Percentiles rank a stretch among this genome's conserved stretches.
Conservation (phyloP, 352 stramenopile genomes). For the Phytophthora agathidicida region DNA sequence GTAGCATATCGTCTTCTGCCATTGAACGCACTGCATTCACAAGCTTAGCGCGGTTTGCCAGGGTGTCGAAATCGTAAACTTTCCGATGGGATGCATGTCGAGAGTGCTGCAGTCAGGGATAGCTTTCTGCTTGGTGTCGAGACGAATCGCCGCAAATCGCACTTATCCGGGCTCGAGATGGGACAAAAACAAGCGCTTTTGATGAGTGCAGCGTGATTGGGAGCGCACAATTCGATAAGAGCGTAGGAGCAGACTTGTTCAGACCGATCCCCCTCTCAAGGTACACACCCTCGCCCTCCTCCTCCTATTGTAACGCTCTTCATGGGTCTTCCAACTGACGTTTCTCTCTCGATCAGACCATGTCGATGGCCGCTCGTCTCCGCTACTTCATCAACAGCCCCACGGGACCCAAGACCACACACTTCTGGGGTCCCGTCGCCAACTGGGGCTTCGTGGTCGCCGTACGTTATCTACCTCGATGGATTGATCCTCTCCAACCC, state of each 20-base stretch:
- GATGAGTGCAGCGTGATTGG: constrained; percentile 28
- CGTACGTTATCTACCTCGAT: constrained; percentile 39
- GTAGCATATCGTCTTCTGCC: neutral
- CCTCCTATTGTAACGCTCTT: neutral
- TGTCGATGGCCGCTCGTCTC: constrained; percentile 48
- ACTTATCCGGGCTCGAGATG: constrained; percentile 1
- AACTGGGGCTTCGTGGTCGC: constrained; percentile 91
- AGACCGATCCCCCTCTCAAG: constrained; percentile 3
- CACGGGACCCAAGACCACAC: constrained; percentile 86
- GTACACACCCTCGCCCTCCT: neutral
- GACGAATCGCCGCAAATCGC: constrained; percentile 12
- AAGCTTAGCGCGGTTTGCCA: neutral
- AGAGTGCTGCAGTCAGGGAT: no score
- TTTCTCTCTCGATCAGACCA: constrained; percentile 18
- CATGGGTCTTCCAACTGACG: constrained; percentile 17
- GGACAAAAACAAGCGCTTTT: constrained; percentile 20
- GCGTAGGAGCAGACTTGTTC: constrained; percentile 1
- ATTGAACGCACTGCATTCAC: no score
- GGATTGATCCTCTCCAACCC: no score
- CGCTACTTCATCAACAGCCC: constrained; percentile 80
- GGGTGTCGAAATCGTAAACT: constrained; percentile 2
- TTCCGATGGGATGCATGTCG: constrained; percentile 8
- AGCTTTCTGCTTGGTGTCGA: no score
- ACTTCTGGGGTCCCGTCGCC: constrained; percentile 89
- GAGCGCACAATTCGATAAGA: constrained; percentile 8